Conservation (phyloP, 2,329 filamentous ascomycete species). For the Dothideomycetes sp. region DNA sequence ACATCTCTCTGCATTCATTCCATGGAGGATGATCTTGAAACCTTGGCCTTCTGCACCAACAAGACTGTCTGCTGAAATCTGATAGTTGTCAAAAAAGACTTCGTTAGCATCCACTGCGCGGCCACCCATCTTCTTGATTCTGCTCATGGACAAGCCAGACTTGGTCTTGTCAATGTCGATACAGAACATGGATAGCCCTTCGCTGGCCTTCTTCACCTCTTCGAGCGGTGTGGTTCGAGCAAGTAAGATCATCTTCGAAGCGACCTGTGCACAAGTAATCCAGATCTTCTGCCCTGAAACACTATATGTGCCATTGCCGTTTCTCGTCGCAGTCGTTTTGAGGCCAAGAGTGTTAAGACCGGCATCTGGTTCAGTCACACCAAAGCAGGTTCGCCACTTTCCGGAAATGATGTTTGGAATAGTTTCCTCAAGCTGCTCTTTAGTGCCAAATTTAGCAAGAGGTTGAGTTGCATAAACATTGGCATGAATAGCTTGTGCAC, state of each 20-base stretch:
- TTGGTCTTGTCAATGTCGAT: conserved; percentile 57
- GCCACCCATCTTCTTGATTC: conserved; percentile 78
- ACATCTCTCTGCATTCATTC: conserved; percentile 71
- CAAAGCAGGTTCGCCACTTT: conserved; percentile 64
- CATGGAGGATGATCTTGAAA: conserved; percentile 62
- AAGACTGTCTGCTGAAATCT: conserved; percentile 50
- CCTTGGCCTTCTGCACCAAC: conserved; percentile 65
- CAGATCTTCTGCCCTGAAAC: conserved; percentile 77
- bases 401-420: conserved; percentile 64
- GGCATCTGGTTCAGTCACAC: conserved; percentile 74
- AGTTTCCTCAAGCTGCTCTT: conserved; percentile 50
- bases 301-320: conserved; percentile 50
- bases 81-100: conserved; percentile 76
- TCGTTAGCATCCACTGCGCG: conserved; percentile 76
- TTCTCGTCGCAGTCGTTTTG: conserved; percentile 51
- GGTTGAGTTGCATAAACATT: conserved; percentile 67
- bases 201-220: conserved; percentile 56
- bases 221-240: conserved; percentile 63
- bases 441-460: conserved; percentile 60
- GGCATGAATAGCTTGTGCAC: conserved; percentile 47
- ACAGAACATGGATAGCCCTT: conserved; percentile 70
- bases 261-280: conserved; percentile 79
- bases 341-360: conserved; percentile 69
- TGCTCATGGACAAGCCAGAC: conserved; percentile 54
- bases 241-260: conserved; percentile 71